A percentile compares a stretch with the other conserved stretches of the same genome.
Conservation (phyloP, 305 asterid species). For the Fraxinus baroniana region DNA sequence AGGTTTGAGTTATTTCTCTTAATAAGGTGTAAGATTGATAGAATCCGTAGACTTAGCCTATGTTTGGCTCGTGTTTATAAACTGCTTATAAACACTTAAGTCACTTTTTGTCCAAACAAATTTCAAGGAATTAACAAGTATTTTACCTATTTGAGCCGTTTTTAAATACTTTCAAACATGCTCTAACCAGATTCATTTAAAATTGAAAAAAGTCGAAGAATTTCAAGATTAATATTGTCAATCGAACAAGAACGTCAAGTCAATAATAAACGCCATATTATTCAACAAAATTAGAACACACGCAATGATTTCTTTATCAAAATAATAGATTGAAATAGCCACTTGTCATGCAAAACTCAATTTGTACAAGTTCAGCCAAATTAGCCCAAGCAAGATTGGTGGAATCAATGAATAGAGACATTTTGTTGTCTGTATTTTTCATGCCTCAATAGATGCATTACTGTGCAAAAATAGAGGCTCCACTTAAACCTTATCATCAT, state of each 20-base stretch:
- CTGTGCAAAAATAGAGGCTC: not conserved
- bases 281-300: not conserved
- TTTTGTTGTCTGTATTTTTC: not conserved
- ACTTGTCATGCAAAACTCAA: constrained; percentile 2
- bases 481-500: not conserved
- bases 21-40: not conserved
- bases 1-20: no score
- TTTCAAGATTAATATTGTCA: not conserved
- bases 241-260: not conserved
- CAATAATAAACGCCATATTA: not conserved
- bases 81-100: not conserved
- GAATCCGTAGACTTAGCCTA: not conserved
- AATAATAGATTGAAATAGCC: not conserved
- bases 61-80: not conserved
- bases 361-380: not conserved
- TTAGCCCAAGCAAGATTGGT: not conserved
- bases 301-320: not conserved
- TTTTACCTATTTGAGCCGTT: no score
- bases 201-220: not conserved
- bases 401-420: not conserved
- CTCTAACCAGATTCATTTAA: not conserved
- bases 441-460: not conserved
- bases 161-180: no score
- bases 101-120: no score
- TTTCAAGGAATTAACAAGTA: no score